phyloP scores from a whole-genome alignment of 441 rosid genomes.

The Euphorbia corollata region DNA sequence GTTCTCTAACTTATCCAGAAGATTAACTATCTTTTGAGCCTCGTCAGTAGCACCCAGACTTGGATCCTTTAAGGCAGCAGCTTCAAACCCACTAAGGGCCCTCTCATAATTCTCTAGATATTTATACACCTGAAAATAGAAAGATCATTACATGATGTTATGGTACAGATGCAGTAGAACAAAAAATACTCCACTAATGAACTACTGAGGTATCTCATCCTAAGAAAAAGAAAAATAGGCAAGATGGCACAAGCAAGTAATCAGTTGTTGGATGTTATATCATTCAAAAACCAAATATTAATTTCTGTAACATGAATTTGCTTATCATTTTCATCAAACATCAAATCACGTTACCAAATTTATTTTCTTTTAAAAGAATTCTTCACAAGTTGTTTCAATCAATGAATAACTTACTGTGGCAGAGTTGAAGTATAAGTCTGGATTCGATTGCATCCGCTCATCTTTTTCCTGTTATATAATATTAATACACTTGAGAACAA shows the following conservation, averaged over 20 bases:
- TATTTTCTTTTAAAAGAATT: background rate
- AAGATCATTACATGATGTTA: conserved; percentile 12
- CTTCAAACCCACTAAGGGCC: conserved; percentile 67
- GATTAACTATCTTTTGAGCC: conserved; percentile 50
- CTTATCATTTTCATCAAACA: background rate
- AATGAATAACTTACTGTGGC: conserved; percentile 51
- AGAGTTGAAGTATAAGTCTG: conserved; percentile 59
- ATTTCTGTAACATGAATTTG: background rate
- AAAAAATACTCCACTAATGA: conserved; percentile 3
- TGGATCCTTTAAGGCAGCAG: conserved; percentile 65
- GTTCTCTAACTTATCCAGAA: conserved; percentile 51
- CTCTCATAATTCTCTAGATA: conserved; percentile 71
- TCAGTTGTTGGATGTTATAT: background rate
- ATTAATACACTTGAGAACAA: conserved; percentile 13
- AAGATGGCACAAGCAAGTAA: conserved; percentile 4
- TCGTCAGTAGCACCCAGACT: conserved; percentile 52
- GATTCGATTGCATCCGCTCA: conserved; percentile 53
- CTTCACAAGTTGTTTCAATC: background rate
- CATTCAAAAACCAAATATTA: background rate
- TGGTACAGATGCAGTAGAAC: conserved; percentile 3
- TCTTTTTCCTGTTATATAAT: conserved; percentile 54
- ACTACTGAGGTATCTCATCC: conserved; percentile 4
- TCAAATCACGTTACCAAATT: background rate
- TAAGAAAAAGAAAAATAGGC: background rate
- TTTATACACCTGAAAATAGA: conserved; percentile 48